Base-by-base conservation (phyloP, 768 basidiomycete species). In the Leucosporidium yakuticum region DNA sequence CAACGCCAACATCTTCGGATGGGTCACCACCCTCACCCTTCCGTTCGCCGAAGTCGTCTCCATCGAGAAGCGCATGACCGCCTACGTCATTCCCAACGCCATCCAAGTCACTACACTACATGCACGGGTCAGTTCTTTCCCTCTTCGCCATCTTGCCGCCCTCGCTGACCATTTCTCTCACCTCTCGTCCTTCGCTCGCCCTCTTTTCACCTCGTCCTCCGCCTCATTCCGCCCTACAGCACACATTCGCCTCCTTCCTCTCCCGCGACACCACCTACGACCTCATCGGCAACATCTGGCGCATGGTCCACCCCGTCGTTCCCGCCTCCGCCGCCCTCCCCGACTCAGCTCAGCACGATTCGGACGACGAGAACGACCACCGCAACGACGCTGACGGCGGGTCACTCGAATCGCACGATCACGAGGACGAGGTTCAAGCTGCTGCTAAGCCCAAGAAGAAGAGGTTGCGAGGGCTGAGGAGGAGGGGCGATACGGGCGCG, bases 1-100 rank as follows among this genome's bases (percentile, higher is more conserved):
- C 82, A 91, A 99, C 74, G 95, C 96, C 53, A 98, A 98, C 77
- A 97, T 98, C 54, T 95, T 98, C 79, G 95, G 96, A 53, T 98
- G 95, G 96, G 88, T 96, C 59, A 98, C 95, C 34, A 87, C 95
- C 77, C 82, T 94, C 71, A 86, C 87, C 53, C 86, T 97, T 66
- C 88, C 94, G 11, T 91, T 96, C 70, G 84, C 86, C 77, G 91
- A 96, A 76, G 87, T 97, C 64, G 86, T 83, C 39, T 81, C 85
- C 27, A 84, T 98, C 29, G 95, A 98, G 77, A 97, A 96, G 84
- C 90, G 86, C 76, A 98, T 94, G 91, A 97, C 95, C 0, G 94
- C 95, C 4, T 90, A 93, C 73, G 91, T 97, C 67, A 97, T 97
- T 70, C 95, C 95, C 21, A 97, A 97, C 77, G 95, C 91, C 31